Conservation (phyloP, 805 yeast genomes). For the Cyberlindnera samutprakarnensis region DNA sequence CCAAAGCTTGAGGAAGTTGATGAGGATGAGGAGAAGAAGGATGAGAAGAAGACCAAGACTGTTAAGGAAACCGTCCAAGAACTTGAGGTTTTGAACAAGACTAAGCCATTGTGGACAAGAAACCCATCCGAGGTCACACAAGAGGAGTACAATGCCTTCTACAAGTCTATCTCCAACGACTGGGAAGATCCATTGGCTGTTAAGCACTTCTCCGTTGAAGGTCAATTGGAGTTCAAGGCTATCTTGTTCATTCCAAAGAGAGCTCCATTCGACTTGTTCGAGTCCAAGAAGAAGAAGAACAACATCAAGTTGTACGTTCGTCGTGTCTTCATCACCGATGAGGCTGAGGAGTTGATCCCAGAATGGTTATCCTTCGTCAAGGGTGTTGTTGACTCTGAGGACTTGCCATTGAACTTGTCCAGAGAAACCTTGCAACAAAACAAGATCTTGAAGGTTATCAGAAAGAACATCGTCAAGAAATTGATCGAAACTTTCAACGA, state of each 20-base stretch:
- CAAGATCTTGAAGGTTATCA: slow-evolving; percentile 98
- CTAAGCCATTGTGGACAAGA: slow-evolving; percentile 99
- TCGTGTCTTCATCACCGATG: slow-evolving; percentile 99
- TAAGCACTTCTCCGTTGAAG: slow-evolving; percentile 99
- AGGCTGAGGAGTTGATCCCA: slow-evolving; percentile 98
- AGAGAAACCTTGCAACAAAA: slow-evolving; percentile 99
- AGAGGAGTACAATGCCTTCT: slow-evolving; percentile 98
- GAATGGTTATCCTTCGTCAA: slow-evolving; percentile 96
- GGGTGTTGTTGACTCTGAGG: slow-evolving; percentile 99
- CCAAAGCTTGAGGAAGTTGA: slow-evolving; percentile 73
- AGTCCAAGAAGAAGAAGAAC: slow-evolving; percentile 97
- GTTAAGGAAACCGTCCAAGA: slow-evolving; percentile 90
- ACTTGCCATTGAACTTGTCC: slow-evolving; percentile 97
- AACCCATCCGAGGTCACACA: slow-evolving; percentile 95
- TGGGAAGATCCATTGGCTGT: slow-evolving; percentile 99
- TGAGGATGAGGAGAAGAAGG: slow-evolving; percentile 63
- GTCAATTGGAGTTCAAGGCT: slow-evolving; percentile 99
- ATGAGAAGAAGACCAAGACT: slow-evolving; percentile 69
- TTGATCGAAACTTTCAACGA: slow-evolving; percentile 97
- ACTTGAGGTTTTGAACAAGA: slow-evolving; percentile 97
- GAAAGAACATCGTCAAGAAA: slow-evolving; percentile 98
- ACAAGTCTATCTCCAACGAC: slow-evolving; percentile 98
- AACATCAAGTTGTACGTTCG: slow-evolving; percentile 98
- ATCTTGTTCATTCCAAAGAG: slow-evolving; percentile 96
- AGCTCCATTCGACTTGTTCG: slow-evolving; percentile 98